Conservation (phyloP, 495 filamentous ascomycete genomes). For the Tirmania nivea region DNA sequence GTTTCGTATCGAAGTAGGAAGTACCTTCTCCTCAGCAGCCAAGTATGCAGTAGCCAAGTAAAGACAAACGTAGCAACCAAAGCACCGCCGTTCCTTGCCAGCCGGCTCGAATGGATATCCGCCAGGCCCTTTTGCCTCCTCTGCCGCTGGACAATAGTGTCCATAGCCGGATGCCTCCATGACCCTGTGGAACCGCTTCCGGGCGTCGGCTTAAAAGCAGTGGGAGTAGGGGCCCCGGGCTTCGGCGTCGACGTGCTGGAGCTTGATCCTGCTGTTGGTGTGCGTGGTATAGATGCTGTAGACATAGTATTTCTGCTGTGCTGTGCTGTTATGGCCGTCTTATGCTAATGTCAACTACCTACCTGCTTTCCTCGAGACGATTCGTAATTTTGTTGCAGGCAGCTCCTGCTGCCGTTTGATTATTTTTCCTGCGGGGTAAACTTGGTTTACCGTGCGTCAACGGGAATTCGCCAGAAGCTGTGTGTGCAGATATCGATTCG, state of each 20-base stretch:
- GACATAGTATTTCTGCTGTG: no score
- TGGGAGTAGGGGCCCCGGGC: background rate
- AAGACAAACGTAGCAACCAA: background rate
- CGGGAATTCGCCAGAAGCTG: no score
- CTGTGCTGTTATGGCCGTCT: no score
- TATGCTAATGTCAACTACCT: no score
- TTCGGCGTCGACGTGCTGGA: background rate
- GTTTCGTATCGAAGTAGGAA: background rate
- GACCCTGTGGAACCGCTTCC: constrained; percentile 57
- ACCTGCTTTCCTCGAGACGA: no score
- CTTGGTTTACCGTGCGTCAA: no score
- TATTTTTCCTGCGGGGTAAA: no score
- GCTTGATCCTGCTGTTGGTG: background rate
- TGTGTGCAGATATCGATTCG: no score
- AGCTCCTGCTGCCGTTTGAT: no score
- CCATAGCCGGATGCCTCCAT: constrained; percentile 67
- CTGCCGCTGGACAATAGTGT: constrained; percentile 56
- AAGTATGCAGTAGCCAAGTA: background rate
- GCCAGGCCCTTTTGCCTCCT: constrained; percentile 44
- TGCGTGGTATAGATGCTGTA: background rate
- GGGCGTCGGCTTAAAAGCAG: constrained; percentile 5
- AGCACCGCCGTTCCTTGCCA: constrained; percentile 36
- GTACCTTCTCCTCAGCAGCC: background rate
- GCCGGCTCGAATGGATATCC: constrained; percentile 40
- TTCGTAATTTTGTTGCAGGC: no score